These are phyloP conservation scores for Skeletonema potamos DNA, from an alignment of 108 stramenopile species.

Conservation along the genomic window DNA sequence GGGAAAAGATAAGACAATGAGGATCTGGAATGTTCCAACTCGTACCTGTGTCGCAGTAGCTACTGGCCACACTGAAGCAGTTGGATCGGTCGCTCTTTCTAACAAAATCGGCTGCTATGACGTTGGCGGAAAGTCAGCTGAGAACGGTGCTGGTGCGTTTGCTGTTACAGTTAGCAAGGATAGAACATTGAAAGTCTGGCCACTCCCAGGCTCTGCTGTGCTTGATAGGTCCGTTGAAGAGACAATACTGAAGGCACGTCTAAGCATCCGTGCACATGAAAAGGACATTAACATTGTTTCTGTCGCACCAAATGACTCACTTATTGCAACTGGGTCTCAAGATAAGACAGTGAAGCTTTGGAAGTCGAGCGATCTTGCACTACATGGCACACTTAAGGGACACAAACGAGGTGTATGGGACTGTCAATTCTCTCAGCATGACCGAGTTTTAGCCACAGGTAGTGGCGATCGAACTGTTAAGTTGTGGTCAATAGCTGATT, in stretches of 20 bases:
- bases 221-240: slow-evolving; percentile 38
- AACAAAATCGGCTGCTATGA: slow-evolving; percentile 78
- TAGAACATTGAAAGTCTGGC: slow-evolving; percentile 93
- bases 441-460: slow-evolving; percentile 90
- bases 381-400: slow-evolving; percentile 87
- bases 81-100: slow-evolving; percentile 79
- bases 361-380: slow-evolving; percentile 75
- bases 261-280: slow-evolving; percentile 79
- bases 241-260: slow-evolving; percentile 41
- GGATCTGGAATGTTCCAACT: slow-evolving; percentile 70
- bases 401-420: slow-evolving; percentile 97
- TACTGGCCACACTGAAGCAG: slow-evolving; percentile 88
- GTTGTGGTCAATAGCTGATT: slow-evolving; percentile 92
- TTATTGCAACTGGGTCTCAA: slow-evolving; percentile 95
- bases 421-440: slow-evolving; percentile 91
- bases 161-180: slow-evolving; percentile 90
- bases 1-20: slow-evolving; percentile 89
- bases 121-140: slow-evolving; percentile 79
- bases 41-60: slow-evolving; percentile 62
- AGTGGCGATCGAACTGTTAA: slow-evolving; percentile 94
- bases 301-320: slow-evolving; percentile 93
- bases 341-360: slow-evolving; percentile 94
- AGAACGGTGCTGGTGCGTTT: slow-evolving; percentile 89
- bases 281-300: slow-evolving; percentile 95
- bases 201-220: slow-evolving; percentile 71